Evolutionary conservation across 2,329 filamentous ascomycete species (phyloP).

Genomic region (Coniochaeta sp.): DNA sequence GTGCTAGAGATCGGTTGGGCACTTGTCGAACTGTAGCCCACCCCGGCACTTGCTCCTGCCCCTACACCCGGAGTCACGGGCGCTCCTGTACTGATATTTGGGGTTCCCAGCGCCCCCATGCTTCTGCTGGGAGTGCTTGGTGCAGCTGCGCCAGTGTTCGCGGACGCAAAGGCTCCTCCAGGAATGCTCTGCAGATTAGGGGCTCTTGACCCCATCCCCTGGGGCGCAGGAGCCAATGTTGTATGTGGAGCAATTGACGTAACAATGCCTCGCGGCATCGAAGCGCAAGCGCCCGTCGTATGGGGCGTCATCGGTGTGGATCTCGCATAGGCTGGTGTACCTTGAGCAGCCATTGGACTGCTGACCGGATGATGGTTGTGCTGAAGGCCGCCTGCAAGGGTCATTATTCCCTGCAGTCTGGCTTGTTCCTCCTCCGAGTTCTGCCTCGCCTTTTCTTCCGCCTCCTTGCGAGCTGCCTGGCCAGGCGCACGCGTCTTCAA

Average conservation of each 20-base stretch:
- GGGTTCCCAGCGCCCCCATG: not conserved
- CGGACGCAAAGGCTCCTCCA: too few species aligned
- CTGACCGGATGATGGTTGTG: conserved; percentile 19
- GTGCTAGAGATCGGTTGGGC: not conserved
- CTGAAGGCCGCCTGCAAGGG: conserved; percentile 44
- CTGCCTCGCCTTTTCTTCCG: conserved; percentile 53
- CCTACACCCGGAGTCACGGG: not conserved
- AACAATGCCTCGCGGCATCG: conserved; percentile 1
- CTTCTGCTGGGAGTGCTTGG: not conserved
- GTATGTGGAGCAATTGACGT: not conserved
- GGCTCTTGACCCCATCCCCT: not conserved
- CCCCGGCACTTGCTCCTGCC: not conserved
- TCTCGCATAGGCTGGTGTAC: not conserved
- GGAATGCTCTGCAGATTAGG: not conserved
- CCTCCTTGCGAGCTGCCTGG: conserved; percentile 62
- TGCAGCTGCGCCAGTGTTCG: not conserved
- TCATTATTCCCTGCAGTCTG: conserved; percentile 53
- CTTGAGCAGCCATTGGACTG: not conserved
- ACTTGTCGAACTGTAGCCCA: not conserved
- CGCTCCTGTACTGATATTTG: not conserved
- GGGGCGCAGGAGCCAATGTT: not conserved
- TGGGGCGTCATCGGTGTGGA: conserved; percentile 3
- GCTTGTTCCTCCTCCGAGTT: conserved; percentile 54
- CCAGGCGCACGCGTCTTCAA: conserved; percentile 77
- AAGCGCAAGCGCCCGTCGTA: conserved; percentile 4